phyloP scores from a whole-genome alignment of 1,139 yeast species.

The Saccharomycopsis hybrid region DNA sequence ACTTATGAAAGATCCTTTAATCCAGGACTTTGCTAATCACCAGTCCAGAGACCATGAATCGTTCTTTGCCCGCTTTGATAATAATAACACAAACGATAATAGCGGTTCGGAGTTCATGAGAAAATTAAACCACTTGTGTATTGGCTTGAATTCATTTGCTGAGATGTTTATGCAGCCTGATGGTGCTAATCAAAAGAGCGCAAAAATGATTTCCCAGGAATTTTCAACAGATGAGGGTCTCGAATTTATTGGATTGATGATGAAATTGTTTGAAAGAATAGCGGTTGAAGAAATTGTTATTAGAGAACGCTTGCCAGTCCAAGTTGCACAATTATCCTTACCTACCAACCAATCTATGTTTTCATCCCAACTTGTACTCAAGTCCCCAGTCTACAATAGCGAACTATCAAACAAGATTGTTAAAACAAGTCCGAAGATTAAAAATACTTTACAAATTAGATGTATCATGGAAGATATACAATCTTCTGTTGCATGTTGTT shows the following conservation, averaged over 20 bases:
- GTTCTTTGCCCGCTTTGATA: slow-evolving; percentile 32
- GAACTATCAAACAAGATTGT: slow-evolving; percentile 33
- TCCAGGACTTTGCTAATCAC: slow-evolving; percentile 31
- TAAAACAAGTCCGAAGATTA: slow-evolving; percentile 47
- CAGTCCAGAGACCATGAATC: slow-evolving; percentile 29
- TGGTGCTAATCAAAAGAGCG: background rate
- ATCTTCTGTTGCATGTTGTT: slow-evolving; percentile 26
- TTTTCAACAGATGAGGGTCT: slow-evolving; percentile 27
- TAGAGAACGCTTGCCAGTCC: slow-evolving; percentile 41
- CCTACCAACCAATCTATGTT: slow-evolving; percentile 25
- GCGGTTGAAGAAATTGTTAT: slow-evolving; percentile 52
- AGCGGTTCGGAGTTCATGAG: slow-evolving; percentile 13
- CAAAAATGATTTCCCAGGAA: background rate
- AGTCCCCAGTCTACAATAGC: slow-evolving; percentile 28
- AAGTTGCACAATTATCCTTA: slow-evolving; percentile 40
- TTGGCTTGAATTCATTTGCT: slow-evolving; percentile 7
- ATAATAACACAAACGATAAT: slow-evolving; percentile 19
- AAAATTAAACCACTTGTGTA: slow-evolving; percentile 7
- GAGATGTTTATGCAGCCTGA: slow-evolving; percentile 8
- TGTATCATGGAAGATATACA: slow-evolving; percentile 45
- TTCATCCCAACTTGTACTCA: slow-evolving; percentile 35
- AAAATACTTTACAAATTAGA: slow-evolving; percentile 54
- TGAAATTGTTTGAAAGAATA: slow-evolving; percentile 41
- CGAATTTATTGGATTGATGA: slow-evolving; percentile 33
- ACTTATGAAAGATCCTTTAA: slow-evolving; percentile 29